These are phyloP conservation scores for Neltuma alba DNA, from an alignment of 306 rosid genomes.

Conservation along the genomic window DNA sequence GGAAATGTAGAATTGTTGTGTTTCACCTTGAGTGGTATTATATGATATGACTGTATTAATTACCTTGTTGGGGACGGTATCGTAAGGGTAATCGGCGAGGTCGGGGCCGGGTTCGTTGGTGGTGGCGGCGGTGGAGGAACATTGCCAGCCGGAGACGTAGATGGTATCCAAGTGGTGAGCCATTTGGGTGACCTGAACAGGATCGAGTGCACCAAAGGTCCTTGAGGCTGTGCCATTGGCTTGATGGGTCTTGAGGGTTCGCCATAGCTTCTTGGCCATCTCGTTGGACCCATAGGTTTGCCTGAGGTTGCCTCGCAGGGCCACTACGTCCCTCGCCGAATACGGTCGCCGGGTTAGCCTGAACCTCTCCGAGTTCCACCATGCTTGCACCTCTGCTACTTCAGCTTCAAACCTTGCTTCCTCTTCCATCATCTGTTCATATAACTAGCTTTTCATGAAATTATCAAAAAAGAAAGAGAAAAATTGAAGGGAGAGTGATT, in stretches of 20 bases:
- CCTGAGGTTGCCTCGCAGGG: constrained; percentile 77
- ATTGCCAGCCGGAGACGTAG: constrained; percentile 98
- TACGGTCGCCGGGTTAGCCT: constrained; percentile 72
- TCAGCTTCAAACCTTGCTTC: constrained; percentile 91
- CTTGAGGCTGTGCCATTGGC: constrained; percentile 87
- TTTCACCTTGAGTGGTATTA: not conserved
- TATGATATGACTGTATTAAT: not conserved
- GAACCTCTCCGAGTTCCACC: constrained; percentile 95
- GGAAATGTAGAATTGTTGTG: not conserved
- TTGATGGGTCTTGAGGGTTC: constrained; percentile 82
- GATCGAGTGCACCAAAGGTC: constrained; percentile 97
- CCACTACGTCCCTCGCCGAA: constrained; percentile 77
- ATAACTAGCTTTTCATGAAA: not conserved
- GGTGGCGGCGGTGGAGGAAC: constrained; percentile 89
- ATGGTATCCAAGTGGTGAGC: constrained; percentile 87
- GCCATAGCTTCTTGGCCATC: constrained; percentile 89
- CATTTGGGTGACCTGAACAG: constrained; percentile 95
- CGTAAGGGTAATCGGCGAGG: constrained; percentile 96
- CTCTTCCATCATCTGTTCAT: constrained; percentile 78
- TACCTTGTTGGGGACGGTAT: constrained; percentile 92
- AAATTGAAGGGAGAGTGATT: too few relatives aligned
- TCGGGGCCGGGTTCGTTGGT: constrained; percentile 98
- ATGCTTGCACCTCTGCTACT: constrained; percentile 87
- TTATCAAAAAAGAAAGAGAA: not conserved
- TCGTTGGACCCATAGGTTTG: constrained; percentile 82